A percentile compares a stretch with the other conserved stretches of the same genome.
phyloP scores from a whole-genome alignment of 257 asterid genomes.

The Mentha longifolia region DNA sequence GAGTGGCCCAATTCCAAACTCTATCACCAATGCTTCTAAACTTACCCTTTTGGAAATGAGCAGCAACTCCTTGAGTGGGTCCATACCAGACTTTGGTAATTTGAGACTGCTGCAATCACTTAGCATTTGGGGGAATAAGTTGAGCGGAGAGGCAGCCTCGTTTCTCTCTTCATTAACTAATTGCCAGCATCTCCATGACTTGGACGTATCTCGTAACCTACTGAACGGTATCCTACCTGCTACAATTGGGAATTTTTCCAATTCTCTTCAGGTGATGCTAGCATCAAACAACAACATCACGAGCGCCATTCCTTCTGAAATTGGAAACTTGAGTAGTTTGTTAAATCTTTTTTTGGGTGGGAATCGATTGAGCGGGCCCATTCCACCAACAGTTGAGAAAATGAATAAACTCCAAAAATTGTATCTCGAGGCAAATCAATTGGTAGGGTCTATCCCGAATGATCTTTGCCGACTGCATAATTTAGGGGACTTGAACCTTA shows the following conservation, averaged over 20 bases:
- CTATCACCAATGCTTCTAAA: background rate
- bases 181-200: conserved; percentile 15
- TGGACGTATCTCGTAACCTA: conserved; percentile 20
- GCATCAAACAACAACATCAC: background rate
- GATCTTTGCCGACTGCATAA: too few relatives aligned
- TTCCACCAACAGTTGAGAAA: too few relatives aligned
- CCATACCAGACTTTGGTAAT: conserved; percentile 10
- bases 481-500: too few relatives aligned
- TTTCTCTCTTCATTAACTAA: conserved; percentile 34
- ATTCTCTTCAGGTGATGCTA: background rate
- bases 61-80: conserved; percentile 29
- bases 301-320: conserved; percentile 23
- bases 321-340: too few relatives aligned
- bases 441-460: too few relatives aligned
- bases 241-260: conserved; percentile 29
- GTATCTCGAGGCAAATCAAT: too few relatives aligned
- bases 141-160: conserved; percentile 9
- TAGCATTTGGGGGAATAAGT: conserved; percentile 25
- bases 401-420: too few relatives aligned
- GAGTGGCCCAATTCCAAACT: conserved; percentile 8
- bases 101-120: background rate
- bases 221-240: conserved; percentile 25
- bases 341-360: background rate
- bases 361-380: too few relatives aligned
- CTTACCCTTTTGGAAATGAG: conserved; percentile 17